Percentiles rank a stretch among this genome's conserved stretches.
Evolutionary conservation across 78 protist genomes (phyloP).

Genomic region (Acrasis kona): DNA sequence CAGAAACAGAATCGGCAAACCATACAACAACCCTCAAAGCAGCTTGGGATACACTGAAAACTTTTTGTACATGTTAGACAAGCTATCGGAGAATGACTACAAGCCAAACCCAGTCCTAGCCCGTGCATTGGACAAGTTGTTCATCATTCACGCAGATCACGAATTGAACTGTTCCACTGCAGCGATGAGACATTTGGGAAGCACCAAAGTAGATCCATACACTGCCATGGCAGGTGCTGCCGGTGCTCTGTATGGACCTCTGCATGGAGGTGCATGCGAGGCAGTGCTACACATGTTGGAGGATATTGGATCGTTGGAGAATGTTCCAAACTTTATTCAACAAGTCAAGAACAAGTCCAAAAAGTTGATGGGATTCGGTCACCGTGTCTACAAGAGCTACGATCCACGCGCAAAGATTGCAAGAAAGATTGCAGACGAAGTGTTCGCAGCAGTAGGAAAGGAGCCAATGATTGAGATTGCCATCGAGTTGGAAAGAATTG

Average conservation of each 20-base stretch:
- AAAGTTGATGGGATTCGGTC: too few relatives aligned
- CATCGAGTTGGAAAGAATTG: too few relatives aligned
- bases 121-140: slow-evolving; percentile 50
- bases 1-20: too few relatives aligned
- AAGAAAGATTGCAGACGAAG: too few relatives aligned
- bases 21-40: too few relatives aligned
- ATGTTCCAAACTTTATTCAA: slow-evolving; percentile 23
- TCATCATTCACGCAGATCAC: slow-evolving; percentile 75
- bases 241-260: slow-evolving; percentile 71
- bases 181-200: slow-evolving; percentile 46
- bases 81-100: too few relatives aligned
- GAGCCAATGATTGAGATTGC: too few relatives aligned
- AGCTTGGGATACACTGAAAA: too few relatives aligned
- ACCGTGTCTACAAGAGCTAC: too few relatives aligned
- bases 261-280: slow-evolving; percentile 75
- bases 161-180: slow-evolving; percentile 76
- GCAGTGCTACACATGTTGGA: slow-evolving; percentile 63
- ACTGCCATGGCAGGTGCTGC: slow-evolving; percentile 44
- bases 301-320: slow-evolving; percentile 53
- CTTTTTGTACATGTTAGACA: too few relatives aligned
- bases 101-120: slow-evolving; percentile 41
- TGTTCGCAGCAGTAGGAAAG: too few relatives aligned
- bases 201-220: slow-evolving; percentile 46
- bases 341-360: slow-evolving; percentile 20
- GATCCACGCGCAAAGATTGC: too few relatives aligned